Base-by-base conservation (phyloP, 768 basidiomycete genomes). In the Hygrocybe coccinea region DNA sequence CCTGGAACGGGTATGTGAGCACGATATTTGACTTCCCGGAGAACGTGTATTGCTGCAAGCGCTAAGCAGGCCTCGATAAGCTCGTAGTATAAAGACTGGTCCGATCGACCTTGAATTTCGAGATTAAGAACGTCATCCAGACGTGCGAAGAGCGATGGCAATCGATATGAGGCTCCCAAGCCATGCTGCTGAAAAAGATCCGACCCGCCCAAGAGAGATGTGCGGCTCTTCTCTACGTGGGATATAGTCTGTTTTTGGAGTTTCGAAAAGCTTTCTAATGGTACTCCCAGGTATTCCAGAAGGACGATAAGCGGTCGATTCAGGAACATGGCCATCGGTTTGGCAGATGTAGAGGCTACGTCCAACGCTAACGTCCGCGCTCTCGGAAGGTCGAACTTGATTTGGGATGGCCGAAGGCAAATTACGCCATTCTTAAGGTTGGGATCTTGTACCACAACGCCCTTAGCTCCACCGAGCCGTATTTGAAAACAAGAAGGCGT, bases 11-110 rank as follows among this genome's bases (percentile, higher is more conserved):
- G 72, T 25, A 83, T 82, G 41, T 76, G 76, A 2, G 74, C 80
- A 11, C 75, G 72, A 56, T 76, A 75, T 61, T 82, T 82, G 63
- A 83, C 68, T 49, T 78, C 75, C 5, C 81, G 73, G 29, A 83
- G 66, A 9, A 77, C 69, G 56, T 81, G 77, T 6, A 73, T 76
- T 36, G 71, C 70, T 1, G 70, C 71, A 52, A 68, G 77, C 25
- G 68, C 64, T 50, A 82, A 41, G 9, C 68, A 46, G 0, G 69
- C 72, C 36, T 62, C 59, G 21, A 80, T 65, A 41, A 81, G 59
- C 19, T 71, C 69, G 50, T 75, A 72, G 33, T 63, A 58, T 57
- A 72, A 57, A 8, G 56, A 17, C 25, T 46, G 38, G 22, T 34
- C 37, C 24, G 44, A 21, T 58, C 58, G 21, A 29, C 4, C 4